Conservation (phyloP, 1,284 basidiomycete genomes). For the Exsudoporus floridanus region DNA sequence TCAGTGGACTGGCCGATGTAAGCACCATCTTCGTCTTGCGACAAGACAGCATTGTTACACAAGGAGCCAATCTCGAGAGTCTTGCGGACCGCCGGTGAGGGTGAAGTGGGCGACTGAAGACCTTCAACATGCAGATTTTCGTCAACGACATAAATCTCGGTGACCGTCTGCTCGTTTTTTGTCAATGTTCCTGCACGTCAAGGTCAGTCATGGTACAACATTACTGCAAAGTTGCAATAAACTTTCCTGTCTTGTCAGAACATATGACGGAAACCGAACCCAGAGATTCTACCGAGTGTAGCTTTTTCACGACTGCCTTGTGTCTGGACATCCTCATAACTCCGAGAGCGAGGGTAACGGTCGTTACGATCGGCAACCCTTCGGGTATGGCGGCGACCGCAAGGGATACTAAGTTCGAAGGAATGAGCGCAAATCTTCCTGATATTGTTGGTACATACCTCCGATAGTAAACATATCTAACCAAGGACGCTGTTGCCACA, state of each 20-base stretch:
- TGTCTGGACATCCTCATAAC: conserved; percentile 92
- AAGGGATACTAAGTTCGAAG: conserved; percentile 70
- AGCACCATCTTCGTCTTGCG: conserved; percentile 68
- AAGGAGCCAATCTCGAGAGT: conserved; percentile 65
- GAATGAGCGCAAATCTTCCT: background rate
- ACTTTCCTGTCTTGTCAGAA: conserved; percentile 88
- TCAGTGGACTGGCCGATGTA: conserved; percentile 92
- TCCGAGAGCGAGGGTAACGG: conserved; percentile 93
- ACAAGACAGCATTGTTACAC: conserved; percentile 71
- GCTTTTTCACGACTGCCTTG: conserved; percentile 95
- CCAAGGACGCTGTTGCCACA: conserved; percentile 86
- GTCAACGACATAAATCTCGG: conserved; percentile 84
- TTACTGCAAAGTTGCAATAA: conserved; percentile 17
- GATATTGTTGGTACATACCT: conserved; percentile 50
- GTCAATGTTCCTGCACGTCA: conserved; percentile 79
- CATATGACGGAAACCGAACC: conserved; percentile 96
- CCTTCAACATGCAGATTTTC: conserved; percentile 70
- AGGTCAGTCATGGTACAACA: conserved; percentile 2
- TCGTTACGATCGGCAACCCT: conserved; percentile 95
- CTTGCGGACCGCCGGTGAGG: conserved; percentile 59
- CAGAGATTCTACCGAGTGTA: conserved; percentile 92
- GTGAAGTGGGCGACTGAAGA: conserved; percentile 29
- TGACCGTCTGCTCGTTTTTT: conserved; percentile 94
- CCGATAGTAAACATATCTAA: conserved; percentile 99
- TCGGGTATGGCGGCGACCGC: conserved; percentile 98